phyloP scores from a whole-genome alignment of 306 rosid genomes.

The Cicer judaicum region DNA sequence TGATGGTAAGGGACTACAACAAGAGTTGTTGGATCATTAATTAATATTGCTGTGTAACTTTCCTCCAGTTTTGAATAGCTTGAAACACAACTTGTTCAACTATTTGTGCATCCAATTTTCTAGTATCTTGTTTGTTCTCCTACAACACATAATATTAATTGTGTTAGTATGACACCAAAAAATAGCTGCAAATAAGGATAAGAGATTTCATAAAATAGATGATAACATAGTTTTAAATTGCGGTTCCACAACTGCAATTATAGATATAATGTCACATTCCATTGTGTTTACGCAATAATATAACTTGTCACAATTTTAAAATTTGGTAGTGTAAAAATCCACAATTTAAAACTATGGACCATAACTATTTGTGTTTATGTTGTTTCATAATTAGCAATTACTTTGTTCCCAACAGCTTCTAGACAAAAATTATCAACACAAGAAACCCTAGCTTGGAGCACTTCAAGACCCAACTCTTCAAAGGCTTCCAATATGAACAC shows the following conservation, averaged over 20 bases:
- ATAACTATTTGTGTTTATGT: not conserved
- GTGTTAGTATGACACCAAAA: slow-evolving; percentile 28
- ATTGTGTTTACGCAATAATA: too few species aligned
- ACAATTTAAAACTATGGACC: not conserved
- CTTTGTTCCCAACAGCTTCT: slow-evolving; percentile 60
- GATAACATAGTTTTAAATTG: not conserved
- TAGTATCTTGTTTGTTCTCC: slow-evolving; percentile 50
- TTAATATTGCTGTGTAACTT: slow-evolving; percentile 38
- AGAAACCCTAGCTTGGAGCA: slow-evolving; percentile 76
- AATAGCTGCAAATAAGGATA: not conserved
- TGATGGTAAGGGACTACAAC: not conserved
- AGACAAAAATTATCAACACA: slow-evolving; percentile 55
- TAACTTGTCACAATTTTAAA: too few species aligned
- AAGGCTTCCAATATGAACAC: slow-evolving; percentile 70
- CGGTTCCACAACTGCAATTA: not conserved
- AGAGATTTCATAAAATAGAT: not conserved
- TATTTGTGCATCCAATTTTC: slow-evolving; percentile 46
- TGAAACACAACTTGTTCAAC: slow-evolving; percentile 56
- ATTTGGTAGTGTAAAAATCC: too few species aligned
- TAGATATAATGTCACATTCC: too few species aligned
- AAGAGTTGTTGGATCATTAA: slow-evolving; percentile 25
- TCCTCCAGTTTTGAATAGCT: slow-evolving; percentile 69
- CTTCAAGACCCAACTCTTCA: slow-evolving; percentile 69
- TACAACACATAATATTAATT: slow-evolving; percentile 32
- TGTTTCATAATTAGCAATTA: slow-evolving; percentile 35